Evolutionary conservation across 306 rosid species (phyloP).

Genomic region (Cucurbita argyrosperma): DNA sequence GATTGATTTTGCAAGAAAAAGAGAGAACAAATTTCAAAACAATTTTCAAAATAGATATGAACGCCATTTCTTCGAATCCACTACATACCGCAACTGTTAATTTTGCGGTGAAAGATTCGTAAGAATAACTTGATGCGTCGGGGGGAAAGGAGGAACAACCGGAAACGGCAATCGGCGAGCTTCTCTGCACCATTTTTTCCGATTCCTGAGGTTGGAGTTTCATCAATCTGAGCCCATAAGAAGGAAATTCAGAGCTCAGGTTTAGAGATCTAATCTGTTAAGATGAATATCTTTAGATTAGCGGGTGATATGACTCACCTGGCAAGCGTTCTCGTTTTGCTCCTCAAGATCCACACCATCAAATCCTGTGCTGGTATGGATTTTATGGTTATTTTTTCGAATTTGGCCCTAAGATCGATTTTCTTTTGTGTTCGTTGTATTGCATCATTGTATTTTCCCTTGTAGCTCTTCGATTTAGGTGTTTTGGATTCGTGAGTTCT

Average conservation of each 20-base stretch:
- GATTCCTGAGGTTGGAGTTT: not conserved
- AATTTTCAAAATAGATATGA: not conserved
- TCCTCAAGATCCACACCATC: conserved; percentile 72
- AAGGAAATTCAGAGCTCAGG: not conserved
- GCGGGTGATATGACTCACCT: conserved; percentile 60
- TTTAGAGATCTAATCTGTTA: conserved; percentile 1
- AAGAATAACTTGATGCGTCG: not conserved
- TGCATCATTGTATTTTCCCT: not conserved
- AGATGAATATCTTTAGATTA: conserved; percentile 59
- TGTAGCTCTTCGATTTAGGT: no score
- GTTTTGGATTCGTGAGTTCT: not conserved
- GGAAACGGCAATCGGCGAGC: conserved; percentile 3
- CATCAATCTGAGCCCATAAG: not conserved
- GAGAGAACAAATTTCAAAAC: not conserved
- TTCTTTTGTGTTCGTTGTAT: not conserved
- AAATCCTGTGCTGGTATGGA: conserved; percentile 55
- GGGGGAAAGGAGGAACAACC: not conserved
- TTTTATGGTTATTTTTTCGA: not conserved
- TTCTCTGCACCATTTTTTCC: not conserved
- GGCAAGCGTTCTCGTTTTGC: conserved; percentile 63
- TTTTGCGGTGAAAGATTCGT: not conserved
- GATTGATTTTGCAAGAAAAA: not conserved
- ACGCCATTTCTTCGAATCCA: not conserved
- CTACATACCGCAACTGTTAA: not conserved
- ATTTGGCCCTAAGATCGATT: no score